Conservation (phyloP, 345 rosid species). For the Lenwebbia sp. region DNA sequence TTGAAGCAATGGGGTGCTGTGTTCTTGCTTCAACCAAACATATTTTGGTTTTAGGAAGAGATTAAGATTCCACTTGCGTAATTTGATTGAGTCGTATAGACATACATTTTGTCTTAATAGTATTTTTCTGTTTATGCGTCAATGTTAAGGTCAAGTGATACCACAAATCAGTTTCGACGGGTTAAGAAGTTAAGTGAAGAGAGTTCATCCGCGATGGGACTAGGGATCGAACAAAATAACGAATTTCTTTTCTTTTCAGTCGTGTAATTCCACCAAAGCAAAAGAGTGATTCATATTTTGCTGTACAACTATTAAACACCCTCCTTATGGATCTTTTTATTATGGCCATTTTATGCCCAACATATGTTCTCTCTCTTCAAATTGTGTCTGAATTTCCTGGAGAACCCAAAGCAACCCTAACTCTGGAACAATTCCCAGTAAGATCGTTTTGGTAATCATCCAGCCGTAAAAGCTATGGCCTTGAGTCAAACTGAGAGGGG, state of each 20-base stretch:
- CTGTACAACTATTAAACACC: no score
- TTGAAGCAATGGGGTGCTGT: not conserved
- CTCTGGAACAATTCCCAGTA: not conserved
- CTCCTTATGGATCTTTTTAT: not conserved
- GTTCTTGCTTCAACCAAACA: not conserved
- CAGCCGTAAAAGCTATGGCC: not conserved
- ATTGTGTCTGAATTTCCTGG: not conserved
- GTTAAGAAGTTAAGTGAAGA: not conserved
- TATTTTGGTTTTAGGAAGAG: no score
- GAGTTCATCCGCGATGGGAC: fast-evolving
- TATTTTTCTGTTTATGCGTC: not conserved
- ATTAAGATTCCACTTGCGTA: no score
- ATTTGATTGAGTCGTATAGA: no score
- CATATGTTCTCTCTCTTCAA: not conserved
- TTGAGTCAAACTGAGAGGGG: not conserved
- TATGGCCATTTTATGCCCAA: not conserved
- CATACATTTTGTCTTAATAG: no score
- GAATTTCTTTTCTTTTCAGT: not conserved
- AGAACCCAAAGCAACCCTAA: not conserved
- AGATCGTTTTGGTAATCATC: not conserved
- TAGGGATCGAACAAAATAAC: not conserved
- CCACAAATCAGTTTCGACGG: not conserved
- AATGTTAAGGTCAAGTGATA: not conserved
- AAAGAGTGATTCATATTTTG: not conserved
- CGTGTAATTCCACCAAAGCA: not conserved